Evolutionary conservation across 257 asterid genomes (phyloP).

Genomic region (Leptodermis oblonga): DNA sequence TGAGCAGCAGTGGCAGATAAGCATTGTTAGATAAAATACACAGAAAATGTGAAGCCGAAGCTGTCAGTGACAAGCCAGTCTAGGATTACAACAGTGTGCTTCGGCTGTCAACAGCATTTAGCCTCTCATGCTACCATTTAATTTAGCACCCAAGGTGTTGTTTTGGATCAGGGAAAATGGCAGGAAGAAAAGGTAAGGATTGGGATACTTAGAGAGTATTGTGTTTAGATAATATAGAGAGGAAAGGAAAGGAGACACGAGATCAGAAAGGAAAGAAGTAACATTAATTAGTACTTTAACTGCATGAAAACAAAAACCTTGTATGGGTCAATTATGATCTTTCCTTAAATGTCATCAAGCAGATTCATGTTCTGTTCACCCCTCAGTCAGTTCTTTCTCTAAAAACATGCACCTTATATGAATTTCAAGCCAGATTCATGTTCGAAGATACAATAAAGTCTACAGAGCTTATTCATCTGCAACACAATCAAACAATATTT

Average conservation of each 20-base stretch:
- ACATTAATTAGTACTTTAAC: background rate
- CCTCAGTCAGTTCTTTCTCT: background rate
- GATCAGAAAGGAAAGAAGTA: background rate
- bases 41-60: background rate
- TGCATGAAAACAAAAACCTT: background rate
- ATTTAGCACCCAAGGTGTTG: background rate
- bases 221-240: background rate
- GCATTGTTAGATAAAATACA: background rate
- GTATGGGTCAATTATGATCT: background rate
- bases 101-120: background rate
- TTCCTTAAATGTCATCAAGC: background rate
- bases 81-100: background rate
- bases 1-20: background rate
- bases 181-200: background rate
- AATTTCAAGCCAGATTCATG: background rate
- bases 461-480: background rate
- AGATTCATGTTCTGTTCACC: background rate
- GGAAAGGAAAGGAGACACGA: background rate
- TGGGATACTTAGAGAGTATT: background rate
- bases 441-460: background rate
- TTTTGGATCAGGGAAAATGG: background rate
- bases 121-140: background rate
- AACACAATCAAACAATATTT: background rate
- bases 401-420: background rate
- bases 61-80: background rate